A percentile compares a stretch with the other conserved stretches of the same genome.
Conservation (phyloP, 441 rosid species). For the Breynia disticha region DNA sequence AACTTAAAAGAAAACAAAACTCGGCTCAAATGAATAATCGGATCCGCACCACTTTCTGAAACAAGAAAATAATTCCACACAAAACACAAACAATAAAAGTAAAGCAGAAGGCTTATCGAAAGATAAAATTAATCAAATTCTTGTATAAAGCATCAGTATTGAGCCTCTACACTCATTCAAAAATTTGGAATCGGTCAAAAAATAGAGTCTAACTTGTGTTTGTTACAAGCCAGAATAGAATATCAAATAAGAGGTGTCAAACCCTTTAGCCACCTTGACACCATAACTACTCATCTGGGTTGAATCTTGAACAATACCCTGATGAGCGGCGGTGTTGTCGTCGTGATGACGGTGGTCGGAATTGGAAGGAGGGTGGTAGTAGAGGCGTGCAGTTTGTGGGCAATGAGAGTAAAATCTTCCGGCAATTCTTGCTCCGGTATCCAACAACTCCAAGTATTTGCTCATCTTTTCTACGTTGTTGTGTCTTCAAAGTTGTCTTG, state of each 20-base stretch:
- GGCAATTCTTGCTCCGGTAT: constrained; percentile 32
- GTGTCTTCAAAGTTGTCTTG: too few species aligned
- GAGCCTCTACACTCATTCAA: too few species aligned
- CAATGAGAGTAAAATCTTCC: constrained; percentile 49
- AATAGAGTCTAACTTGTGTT: too few species aligned
- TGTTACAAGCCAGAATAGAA: constrained; percentile 18
- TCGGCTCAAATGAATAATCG: too few species aligned
- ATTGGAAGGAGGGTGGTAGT: constrained; percentile 48
- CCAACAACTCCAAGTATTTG: constrained; percentile 39
- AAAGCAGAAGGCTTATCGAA: too few species aligned
- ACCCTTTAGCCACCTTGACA: constrained; percentile 13
- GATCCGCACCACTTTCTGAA: too few species aligned
- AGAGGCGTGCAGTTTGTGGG: constrained; percentile 47
- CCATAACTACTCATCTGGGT: constrained; percentile 10
- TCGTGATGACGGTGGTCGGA: constrained; percentile 16
- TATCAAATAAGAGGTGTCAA: constrained; percentile 16
- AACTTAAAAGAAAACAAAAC: too few species aligned
- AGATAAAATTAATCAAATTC: too few species aligned
- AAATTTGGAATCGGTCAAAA: too few species aligned
- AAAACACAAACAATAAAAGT: too few species aligned
- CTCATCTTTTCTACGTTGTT: constrained; percentile 16
- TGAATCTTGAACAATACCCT: constrained; percentile 4
- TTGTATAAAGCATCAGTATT: too few species aligned
- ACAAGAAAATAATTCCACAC: too few species aligned
- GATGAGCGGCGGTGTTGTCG: constrained; percentile 4